Base-by-base conservation (phyloP, 306 rosid species). In the Castanea mollissima region DNA sequence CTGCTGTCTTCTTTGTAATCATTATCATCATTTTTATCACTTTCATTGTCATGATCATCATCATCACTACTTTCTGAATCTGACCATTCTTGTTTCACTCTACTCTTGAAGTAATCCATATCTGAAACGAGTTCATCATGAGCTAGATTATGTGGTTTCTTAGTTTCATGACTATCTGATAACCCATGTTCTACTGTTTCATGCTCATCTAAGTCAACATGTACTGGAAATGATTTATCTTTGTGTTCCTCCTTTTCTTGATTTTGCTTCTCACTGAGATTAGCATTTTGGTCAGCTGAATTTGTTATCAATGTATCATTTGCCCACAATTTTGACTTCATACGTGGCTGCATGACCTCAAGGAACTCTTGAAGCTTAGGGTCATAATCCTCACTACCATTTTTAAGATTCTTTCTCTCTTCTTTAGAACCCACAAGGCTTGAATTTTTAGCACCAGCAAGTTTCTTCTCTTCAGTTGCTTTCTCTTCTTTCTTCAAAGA, bases 91-190 rank as follows among this genome's bases (percentile, higher is more conserved):
- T 73, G 87, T 51, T 78, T 89, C 74, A 89, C 94, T 81, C 85
- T 90, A 76, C 97, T 95, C 93, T 91, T 91, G 81, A 92, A 89
- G 85, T 92, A 92, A 73, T 92, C 98, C 87, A 83, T 87, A 85
- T 92, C 98, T 16, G 97, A 90, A 71, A 90, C 32, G 35, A 79
- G 82, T 49, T 71, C 86, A 77, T 83, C 87, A 46, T 69, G 78
- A 1, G 88, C 90, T 75, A 74, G 73, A 55, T 82, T 84, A 72
- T 7, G 60, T 14, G 81, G 23, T 71, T 83, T 78, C 27, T 83
- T 54, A 14, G 80, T 56, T 69, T 69, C 85, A 69, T 65, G 78
- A 77, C 23, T 54, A 56, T 84, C 76, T 5, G 68, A 73, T 25
- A 44, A 20, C 2, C 41, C 76, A 74, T 84, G 78, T 64, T 71